Conservation (phyloP, 345 rosid genomes). For the Reutealis trisperma region DNA sequence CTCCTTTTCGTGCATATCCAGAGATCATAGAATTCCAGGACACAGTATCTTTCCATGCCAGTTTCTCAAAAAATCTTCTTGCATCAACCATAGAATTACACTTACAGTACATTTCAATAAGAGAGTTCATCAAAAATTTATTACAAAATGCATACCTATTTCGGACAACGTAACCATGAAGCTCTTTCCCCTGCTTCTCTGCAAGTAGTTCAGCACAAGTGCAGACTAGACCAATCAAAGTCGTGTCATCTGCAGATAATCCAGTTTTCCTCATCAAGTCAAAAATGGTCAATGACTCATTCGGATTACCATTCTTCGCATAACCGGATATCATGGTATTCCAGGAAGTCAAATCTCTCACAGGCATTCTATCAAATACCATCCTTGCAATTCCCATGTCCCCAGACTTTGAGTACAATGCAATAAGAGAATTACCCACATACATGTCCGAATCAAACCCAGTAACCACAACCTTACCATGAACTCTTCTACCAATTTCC, state of each 20-base stretch:
- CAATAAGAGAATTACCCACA: slow-evolving; percentile 26
- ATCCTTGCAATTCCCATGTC: slow-evolving; percentile 2
- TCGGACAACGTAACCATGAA: slow-evolving; percentile 25
- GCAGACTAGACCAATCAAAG: slow-evolving; percentile 24
- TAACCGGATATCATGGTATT: slow-evolving; percentile 26
- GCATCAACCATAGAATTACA: slow-evolving; percentile 22
- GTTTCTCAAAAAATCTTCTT: slow-evolving; percentile 25
- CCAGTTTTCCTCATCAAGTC: slow-evolving; percentile 16
- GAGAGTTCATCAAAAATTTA: slow-evolving; percentile 26
- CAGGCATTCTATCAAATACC: slow-evolving; percentile 36
- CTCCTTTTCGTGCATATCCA: slow-evolving; percentile 25
- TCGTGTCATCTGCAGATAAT: slow-evolving; percentile 18
- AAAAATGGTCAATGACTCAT: slow-evolving; percentile 15
- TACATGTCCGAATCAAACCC: slow-evolving; percentile 22
- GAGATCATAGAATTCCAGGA: slow-evolving; percentile 35
- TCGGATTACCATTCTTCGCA: slow-evolving; percentile 20
- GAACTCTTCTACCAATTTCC: slow-evolving; percentile 25
- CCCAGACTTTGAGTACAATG: slow-evolving; percentile 23
- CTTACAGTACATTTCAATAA: slow-evolving; percentile 28
- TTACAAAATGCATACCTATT: not conserved
- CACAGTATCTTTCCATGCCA: slow-evolving; percentile 16
- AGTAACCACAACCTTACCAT: slow-evolving; percentile 19
- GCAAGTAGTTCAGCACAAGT: slow-evolving; percentile 19
- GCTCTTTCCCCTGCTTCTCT: slow-evolving; percentile 21
- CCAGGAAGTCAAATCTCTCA: slow-evolving; percentile 33